phyloP scores from a whole-genome alignment of 1,284 basidiomycete genomes.

The Termitomyces sp. region DNA sequence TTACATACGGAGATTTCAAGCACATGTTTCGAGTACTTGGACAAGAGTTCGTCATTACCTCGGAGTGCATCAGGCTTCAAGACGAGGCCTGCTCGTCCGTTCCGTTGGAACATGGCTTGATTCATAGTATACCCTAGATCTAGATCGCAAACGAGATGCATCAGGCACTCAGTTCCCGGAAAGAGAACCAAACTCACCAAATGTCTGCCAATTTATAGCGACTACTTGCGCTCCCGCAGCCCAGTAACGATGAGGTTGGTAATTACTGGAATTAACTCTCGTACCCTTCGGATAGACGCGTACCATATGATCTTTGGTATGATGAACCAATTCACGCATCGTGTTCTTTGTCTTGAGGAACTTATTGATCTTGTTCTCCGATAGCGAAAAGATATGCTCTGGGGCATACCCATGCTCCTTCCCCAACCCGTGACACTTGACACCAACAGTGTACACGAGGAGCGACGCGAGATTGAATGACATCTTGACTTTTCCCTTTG shows the following conservation, averaged over 20 bases:
- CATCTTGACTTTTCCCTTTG: slow-evolving; percentile 56
- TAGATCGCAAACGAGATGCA: slow-evolving; percentile 24
- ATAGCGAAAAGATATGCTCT: slow-evolving; percentile 91
- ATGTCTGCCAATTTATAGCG: slow-evolving; percentile 97
- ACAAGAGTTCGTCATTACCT: slow-evolving; percentile 54
- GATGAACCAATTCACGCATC: slow-evolving; percentile 80
- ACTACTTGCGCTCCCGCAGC: slow-evolving; percentile 89
- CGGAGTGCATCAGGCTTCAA: slow-evolving; percentile 84
- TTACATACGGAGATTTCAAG: slow-evolving; percentile 58
- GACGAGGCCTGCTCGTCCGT: slow-evolving; percentile 84
- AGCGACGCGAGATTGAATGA: slow-evolving; percentile 70
- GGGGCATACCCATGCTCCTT: slow-evolving; percentile 84
- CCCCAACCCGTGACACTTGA: slow-evolving; percentile 91
- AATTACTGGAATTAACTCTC: slow-evolving; percentile 84
- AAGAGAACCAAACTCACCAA: slow-evolving; percentile 48
- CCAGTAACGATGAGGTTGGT: slow-evolving; percentile 89
- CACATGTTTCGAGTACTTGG: slow-evolving; percentile 52
- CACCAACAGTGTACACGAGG: slow-evolving; percentile 93
- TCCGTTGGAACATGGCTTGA: slow-evolving; percentile 89
- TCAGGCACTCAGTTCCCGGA: background rate
- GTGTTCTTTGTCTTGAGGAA: slow-evolving; percentile 42
- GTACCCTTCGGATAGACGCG: slow-evolving; percentile 88
- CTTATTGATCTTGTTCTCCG: slow-evolving; percentile 79
- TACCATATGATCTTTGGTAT: slow-evolving; percentile 82
- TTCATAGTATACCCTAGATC: slow-evolving; percentile 89